Evolutionary conservation across 2,329 filamentous ascomycete genomes (phyloP), one percentile per base, ranked within the genome.

Genomic region (Colletotrichum sp.): DNA sequence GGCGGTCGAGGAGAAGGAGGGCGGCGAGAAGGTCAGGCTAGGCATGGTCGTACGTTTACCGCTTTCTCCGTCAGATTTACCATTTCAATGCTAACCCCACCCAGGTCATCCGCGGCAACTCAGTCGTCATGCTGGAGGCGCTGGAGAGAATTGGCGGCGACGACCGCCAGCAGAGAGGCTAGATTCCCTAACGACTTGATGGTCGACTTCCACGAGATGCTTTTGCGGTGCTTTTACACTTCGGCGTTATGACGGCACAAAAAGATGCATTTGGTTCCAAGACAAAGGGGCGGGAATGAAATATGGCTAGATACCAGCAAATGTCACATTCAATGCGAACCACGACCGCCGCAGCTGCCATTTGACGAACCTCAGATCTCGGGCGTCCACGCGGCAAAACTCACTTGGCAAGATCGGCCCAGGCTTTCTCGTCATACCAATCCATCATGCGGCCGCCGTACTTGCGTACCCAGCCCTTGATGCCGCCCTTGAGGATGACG

Each of bases 41-140:
- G 97, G 97, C 83, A 98, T 98, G 94, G 95, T 98, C 77, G 96
- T 96, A 91, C 79, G 94, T 90, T 64, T 8, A 16, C 8, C 16
- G 15, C 9, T 5, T 65, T n/a, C 30, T 19, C 25, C 36, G 60
- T 15, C 11, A 30, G 8, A 22, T 12, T 52, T 16, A 6, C 36
- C 27, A 22, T 8, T n/a, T 16, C 9, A 39, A 16, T 5, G 39
- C 84, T 87, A 74, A 86, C 25, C 57, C 2, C n/a, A 11, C 4
- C 4, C 8, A 96, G 94, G 94, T 98, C 79, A 98, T 99, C 82
- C 95, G 98, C 80, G 97, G 97, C 78, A 99, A 99, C 87, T 98
- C 96, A 3, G 96, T 99, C 30, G 96, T 99, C 72, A 98, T 99
- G 96, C 91, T 99, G 72, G 98, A 99, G 87, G 95, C 93, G 12